phyloP scores from a whole-genome alignment of 495 filamentous ascomycete genomes.

The Penicillium parvum region DNA sequence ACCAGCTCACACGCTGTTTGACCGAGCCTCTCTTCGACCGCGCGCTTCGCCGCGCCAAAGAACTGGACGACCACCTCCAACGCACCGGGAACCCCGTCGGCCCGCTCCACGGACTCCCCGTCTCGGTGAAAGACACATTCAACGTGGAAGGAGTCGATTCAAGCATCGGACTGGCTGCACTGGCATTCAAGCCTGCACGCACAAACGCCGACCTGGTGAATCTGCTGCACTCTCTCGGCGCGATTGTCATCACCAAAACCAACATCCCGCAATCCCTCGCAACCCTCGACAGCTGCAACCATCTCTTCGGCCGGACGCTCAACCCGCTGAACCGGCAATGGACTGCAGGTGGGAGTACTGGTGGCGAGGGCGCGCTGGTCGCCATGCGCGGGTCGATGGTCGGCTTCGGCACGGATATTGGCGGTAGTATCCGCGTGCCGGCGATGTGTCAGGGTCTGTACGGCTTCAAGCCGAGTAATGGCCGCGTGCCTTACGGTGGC shows the following conservation, averaged over 20 bases:
- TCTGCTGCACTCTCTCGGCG: conserved; percentile 40
- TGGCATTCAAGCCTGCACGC: conserved; percentile 47
- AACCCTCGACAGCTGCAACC: conserved; percentile 36
- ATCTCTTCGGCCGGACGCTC: conserved; percentile 54
- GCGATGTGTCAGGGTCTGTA: conserved; percentile 56
- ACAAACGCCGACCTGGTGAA: conserved; percentile 40
- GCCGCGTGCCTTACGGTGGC: conserved; percentile 51
- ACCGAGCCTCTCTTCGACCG: conserved; percentile 62
- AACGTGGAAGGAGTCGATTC: conserved; percentile 54
- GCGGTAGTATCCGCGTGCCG: conserved; percentile 59
- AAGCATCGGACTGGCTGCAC: conserved; percentile 54
- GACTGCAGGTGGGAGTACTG: conserved; percentile 59
- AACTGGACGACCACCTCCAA: conserved; percentile 52
- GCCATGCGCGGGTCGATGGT: conserved; percentile 58
- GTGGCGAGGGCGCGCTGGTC: conserved; percentile 63
- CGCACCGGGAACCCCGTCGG: conserved; percentile 49
- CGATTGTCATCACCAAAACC: conserved; percentile 64
- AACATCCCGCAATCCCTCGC: conserved; percentile 54
- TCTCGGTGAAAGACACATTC: conserved; percentile 65
- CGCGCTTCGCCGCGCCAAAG: conserved; percentile 53
- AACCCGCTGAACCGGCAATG: conserved; percentile 58
- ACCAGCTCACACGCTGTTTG: conserved; percentile 61
- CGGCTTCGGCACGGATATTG: conserved; percentile 65
- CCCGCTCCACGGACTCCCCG: conserved; percentile 63
- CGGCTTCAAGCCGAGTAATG: conserved; percentile 54